Conservation (phyloP, 495 filamentous ascomycete genomes). For the Podospora australis region DNA sequence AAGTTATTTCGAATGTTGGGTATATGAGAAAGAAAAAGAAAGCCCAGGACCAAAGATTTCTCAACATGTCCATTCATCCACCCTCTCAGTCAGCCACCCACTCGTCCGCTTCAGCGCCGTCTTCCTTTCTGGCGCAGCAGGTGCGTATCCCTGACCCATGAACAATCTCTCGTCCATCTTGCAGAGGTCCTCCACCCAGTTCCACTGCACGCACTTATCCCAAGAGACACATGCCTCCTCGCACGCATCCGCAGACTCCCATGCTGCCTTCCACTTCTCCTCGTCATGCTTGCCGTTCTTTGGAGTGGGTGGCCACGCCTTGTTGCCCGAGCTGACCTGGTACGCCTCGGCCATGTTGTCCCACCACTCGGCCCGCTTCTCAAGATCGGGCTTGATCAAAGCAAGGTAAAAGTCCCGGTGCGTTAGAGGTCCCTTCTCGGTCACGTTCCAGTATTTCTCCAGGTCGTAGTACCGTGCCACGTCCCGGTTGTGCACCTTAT, state of each 20-base stretch:
- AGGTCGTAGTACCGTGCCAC: conserved; percentile 5
- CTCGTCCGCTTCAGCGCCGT: conserved; percentile 10
- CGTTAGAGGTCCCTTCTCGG: neutral
- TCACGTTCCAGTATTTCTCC: conserved; percentile 1
- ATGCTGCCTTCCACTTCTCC: conserved; percentile 4
- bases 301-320: conserved; percentile 2
- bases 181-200: conserved; percentile 10
- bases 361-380: conserved; percentile 9
- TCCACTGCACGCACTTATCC: conserved; percentile 10
- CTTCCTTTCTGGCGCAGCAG: conserved; percentile 10
- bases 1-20: no score
- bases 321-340: conserved; percentile 7
- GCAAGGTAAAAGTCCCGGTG: conserved; percentile 4
- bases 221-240: conserved; percentile 7
- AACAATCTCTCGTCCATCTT: conserved; percentile 10
- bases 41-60: neutral
- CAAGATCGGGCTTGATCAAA: neutral
- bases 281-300: neutral
- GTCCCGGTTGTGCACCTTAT: conserved; percentile 9
- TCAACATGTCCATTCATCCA: conserved; percentile 4
- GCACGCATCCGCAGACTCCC: conserved; percentile 5
- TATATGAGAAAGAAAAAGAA: no score
- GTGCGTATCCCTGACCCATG: conserved; percentile 12
- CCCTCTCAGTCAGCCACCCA: conserved; percentile 7
- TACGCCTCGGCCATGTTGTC: conserved; percentile 4